Evolutionary conservation across 179 eudicot genomes (phyloP).

Genomic region (Heliamphora ciliata): DNA sequence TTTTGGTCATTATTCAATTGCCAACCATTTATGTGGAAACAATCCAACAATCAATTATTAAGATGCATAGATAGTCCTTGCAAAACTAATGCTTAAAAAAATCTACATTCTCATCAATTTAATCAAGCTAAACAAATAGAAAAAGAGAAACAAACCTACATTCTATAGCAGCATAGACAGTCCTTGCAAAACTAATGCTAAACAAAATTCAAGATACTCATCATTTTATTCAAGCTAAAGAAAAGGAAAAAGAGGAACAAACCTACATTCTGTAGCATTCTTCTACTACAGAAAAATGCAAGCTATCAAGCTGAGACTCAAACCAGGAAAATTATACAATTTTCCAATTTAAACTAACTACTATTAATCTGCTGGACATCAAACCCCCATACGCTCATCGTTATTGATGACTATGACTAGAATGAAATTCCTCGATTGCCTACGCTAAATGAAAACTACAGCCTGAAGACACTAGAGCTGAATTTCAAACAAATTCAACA

Average conservation of each 20-base stretch:
- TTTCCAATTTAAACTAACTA: slow-evolving; percentile 1
- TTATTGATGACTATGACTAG: neutral
- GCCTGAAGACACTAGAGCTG: neutral
- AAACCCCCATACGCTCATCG: neutral
- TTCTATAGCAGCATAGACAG: neutral
- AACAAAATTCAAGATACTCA: neutral
- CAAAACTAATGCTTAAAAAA: neutral
- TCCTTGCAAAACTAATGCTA: neutral
- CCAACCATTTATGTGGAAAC: neutral
- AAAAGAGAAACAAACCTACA: neutral
- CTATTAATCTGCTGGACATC: neutral
- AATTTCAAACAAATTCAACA: neutral
- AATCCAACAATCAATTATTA: neutral
- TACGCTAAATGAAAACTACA: neutral
- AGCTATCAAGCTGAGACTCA: neutral
- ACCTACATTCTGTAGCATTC: neutral
- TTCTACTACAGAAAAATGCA: neutral
- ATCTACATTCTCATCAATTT: neutral
- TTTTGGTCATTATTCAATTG: neutral
- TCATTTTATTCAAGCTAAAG: neutral
- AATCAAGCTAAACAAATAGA: neutral
- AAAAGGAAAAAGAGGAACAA: neutral
- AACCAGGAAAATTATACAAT: neutral
- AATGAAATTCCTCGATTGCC: neutral
- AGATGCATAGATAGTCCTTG: neutral